Evolutionary conservation across 495 filamentous ascomycete genomes (phyloP).

Genomic region (Hypoxylon trugodes): DNA sequence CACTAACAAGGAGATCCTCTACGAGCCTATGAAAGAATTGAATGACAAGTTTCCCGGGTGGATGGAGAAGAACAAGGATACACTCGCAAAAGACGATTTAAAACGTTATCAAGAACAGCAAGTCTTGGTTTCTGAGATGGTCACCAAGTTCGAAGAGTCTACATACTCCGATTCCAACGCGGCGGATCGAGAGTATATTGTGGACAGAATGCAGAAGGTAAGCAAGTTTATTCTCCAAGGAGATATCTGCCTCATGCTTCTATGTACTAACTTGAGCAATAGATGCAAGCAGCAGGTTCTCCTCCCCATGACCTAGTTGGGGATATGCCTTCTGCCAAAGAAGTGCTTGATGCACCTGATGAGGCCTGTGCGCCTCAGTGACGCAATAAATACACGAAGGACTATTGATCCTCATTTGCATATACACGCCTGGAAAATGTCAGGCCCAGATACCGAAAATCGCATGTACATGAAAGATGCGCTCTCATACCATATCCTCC

Average conservation of each 20-base stretch:
- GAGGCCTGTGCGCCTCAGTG: conserved; percentile 77
- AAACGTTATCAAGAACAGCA: conserved; percentile 84
- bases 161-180: conserved; percentile 82
- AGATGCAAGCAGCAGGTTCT: conserved; percentile 95
- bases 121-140: conserved; percentile 83
- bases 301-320: conserved; percentile 90
- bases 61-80: conserved; percentile 79
- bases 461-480: conserved; percentile 20
- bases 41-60: conserved; percentile 89
- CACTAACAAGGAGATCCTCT: conserved; percentile 96
- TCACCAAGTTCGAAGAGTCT: conserved; percentile 81
- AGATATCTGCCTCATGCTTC: conserved; percentile 7
- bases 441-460: conserved; percentile 23
- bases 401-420: conserved; percentile 20
- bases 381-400: conserved; percentile 33
- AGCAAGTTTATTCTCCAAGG: conserved; percentile 38
- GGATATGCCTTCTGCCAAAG: conserved; percentile 81
- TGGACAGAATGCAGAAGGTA: conserved; percentile 97
- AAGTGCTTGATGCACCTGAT: conserved; percentile 73
- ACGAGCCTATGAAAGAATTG: conserved; percentile 98
- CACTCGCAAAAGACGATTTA: conserved; percentile 71
- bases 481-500: conserved; percentile 38
- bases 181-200: conserved; percentile 87
- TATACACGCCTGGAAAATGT: conserved; percentile 34
- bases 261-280: conserved; percentile 30